Evolutionary conservation across 2,329 filamentous ascomycete genomes (phyloP).

Genomic region (Colletotrichum magnum): DNA sequence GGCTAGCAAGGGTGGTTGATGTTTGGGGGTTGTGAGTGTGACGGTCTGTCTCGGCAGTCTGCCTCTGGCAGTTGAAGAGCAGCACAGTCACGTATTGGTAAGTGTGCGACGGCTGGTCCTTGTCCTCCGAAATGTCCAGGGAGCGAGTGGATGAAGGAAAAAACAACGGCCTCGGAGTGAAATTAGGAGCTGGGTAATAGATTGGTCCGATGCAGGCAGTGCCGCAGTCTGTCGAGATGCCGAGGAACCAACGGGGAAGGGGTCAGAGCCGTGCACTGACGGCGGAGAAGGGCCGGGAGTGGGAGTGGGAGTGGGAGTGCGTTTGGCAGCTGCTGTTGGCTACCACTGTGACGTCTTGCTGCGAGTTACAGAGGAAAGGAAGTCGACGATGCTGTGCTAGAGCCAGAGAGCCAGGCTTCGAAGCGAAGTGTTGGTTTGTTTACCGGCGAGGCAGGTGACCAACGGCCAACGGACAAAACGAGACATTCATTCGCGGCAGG

Average conservation of each 20-base stretch:
- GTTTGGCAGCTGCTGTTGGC: not conserved
- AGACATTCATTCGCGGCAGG: not conserved
- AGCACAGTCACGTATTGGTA: conserved; percentile 12
- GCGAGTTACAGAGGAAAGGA: too few species aligned
- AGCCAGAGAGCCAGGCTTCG: not conserved
- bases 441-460: not conserved
- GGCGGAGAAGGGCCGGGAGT: not conserved
- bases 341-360: not conserved
- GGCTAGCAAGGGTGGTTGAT: conserved; percentile 5
- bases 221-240: conserved; percentile 13
- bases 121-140: not conserved
- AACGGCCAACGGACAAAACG: too few species aligned
- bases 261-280: not conserved
- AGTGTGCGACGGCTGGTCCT: conserved; percentile 5
- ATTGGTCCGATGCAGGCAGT: not conserved
- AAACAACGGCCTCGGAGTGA: not conserved
- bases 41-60: conserved; percentile 16
- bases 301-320: not conserved
- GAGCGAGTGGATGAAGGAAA: not conserved
- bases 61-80: conserved; percentile 4
- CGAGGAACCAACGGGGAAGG: conserved; percentile 10
- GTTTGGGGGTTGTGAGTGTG: conserved; percentile 10
- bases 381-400: too few species aligned
- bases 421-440: not conserved
- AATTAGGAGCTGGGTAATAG: conserved; percentile 10